phyloP scores from a whole-genome alignment of 2,329 filamentous ascomycete species.

The Colletotrichum lentis region DNA sequence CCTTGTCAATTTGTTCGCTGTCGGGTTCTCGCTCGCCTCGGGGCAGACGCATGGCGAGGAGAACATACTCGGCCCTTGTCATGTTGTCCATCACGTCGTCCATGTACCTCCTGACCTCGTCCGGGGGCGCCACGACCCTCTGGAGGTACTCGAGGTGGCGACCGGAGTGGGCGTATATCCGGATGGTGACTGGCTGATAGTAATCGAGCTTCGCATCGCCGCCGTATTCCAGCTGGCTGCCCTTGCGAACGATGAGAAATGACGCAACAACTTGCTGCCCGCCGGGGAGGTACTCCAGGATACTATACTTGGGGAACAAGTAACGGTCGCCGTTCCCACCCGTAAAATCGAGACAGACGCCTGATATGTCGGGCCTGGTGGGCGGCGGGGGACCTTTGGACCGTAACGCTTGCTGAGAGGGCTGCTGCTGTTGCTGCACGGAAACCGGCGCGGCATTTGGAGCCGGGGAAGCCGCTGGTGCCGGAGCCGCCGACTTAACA shows the following conservation, averaged over 20 bases:
- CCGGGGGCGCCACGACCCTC: constrained; percentile 67
- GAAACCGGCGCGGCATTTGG: constrained; percentile 21
- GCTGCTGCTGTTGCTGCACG: constrained; percentile 38
- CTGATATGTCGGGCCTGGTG: constrained; percentile 67
- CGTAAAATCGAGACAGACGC: constrained; percentile 74
- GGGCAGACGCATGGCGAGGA: constrained; percentile 72
- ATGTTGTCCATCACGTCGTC: constrained; percentile 74
- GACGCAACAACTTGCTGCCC: constrained; percentile 74
- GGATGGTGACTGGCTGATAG: constrained; percentile 77
- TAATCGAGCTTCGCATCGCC: constrained; percentile 73
- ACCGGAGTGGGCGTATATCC: constrained; percentile 62
- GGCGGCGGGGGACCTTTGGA: constrained; percentile 64
- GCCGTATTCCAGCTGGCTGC: constrained; percentile 70
- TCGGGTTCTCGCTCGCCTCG: constrained; percentile 51
- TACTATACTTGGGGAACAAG: constrained; percentile 79
- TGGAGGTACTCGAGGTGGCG: constrained; percentile 68
- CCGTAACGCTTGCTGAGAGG: constrained; percentile 63
- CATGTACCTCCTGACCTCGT: constrained; percentile 73
- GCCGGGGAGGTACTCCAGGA: constrained; percentile 70
- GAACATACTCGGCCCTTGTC: constrained; percentile 72
- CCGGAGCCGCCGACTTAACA: constrained; percentile 11
- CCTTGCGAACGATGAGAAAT: constrained; percentile 79
- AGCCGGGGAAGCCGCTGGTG: constrained; percentile 26
- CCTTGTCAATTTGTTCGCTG: constrained; percentile 40
- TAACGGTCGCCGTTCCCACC: constrained; percentile 77